A percentile compares a stretch with the other conserved stretches of the same genome.
phyloP scores from a whole-genome alignment of 768 basidiomycete species.

The Kwoniella pini region DNA sequence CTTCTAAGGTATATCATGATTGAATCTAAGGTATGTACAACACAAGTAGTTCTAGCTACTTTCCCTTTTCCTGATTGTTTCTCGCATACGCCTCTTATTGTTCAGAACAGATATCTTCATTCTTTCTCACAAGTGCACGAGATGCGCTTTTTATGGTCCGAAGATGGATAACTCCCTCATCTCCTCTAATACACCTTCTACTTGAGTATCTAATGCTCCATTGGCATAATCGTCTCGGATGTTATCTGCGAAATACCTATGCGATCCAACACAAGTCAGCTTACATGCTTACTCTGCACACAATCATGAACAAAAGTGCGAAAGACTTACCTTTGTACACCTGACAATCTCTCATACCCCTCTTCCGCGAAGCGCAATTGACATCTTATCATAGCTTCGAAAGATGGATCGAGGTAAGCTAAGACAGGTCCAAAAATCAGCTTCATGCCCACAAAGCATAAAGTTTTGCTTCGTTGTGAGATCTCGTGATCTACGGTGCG shows the following conservation, averaged over 20 bases:
- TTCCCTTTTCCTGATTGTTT: not conserved
- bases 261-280: not conserved
- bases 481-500: too few relatives aligned
- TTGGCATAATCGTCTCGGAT: slow-evolving; percentile 97
- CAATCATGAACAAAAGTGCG: not conserved
- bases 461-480: too few relatives aligned
- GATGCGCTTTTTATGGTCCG: slow-evolving; percentile 62
- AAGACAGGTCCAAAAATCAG: not conserved
- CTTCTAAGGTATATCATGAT: too few relatives aligned
- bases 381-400: slow-evolving; percentile 94
- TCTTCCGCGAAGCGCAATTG: slow-evolving; percentile 98
- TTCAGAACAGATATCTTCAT: too few relatives aligned
- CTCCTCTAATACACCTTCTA: slow-evolving; percentile 94
- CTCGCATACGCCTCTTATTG: too few relatives aligned
- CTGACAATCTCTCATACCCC: slow-evolving; percentile 93
- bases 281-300: slow-evolving; percentile 1
- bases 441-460: not conserved
- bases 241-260: slow-evolving; percentile 81
- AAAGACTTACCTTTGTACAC: slow-evolving; percentile 74
- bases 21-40: not conserved
- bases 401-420: slow-evolving; percentile 94
- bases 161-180: slow-evolving; percentile 96
- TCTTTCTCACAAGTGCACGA: too few relatives aligned
- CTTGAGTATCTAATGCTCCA: slow-evolving; percentile 93
- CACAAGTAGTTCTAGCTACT: not conserved